Percentiles rank a stretch among this genome's conserved stretches.
Conservation (phyloP, 2,329 filamentous ascomycete species). For the Botrytis hyacinthi region DNA sequence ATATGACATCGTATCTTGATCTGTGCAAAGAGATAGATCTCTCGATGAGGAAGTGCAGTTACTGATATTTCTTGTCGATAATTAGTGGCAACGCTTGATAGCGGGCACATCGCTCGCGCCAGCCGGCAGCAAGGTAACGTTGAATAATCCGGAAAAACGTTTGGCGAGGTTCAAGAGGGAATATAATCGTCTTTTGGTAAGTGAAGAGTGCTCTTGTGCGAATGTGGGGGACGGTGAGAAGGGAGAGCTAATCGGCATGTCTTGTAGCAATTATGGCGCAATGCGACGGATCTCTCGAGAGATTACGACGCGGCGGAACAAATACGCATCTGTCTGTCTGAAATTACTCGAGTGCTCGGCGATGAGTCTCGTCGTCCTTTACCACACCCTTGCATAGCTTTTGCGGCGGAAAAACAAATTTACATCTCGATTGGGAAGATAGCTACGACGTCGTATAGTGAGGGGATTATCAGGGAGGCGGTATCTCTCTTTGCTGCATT, state of each 20-base stretch:
- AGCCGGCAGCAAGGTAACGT: slow-evolving; percentile 56
- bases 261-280: slow-evolving; percentile 57
- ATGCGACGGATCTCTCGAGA: slow-evolving; percentile 56
- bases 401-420: slow-evolving; percentile 80
- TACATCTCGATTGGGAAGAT: slow-evolving; percentile 90
- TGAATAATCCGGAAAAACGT: slow-evolving; percentile 61
- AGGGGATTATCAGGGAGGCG: slow-evolving; percentile 80
- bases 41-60: neutral
- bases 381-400: slow-evolving; percentile 88
- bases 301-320: slow-evolving; percentile 62
- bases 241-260: neutral
- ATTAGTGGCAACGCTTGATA: slow-evolving; percentile 65
- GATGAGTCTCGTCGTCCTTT: slow-evolving; percentile 86
- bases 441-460: slow-evolving; percentile 78
- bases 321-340: slow-evolving; percentile 61
- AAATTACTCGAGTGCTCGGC: slow-evolving; percentile 69
- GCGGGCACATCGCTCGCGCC: slow-evolving; percentile 57
- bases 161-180: slow-evolving; percentile 66
- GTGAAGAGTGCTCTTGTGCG: slow-evolving; percentile 24
- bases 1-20: neutral
- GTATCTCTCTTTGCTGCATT: slow-evolving; percentile 86
- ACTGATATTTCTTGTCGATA: slow-evolving; percentile 23
- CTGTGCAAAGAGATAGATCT: neutral
- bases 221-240: neutral
- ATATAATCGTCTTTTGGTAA: slow-evolving; percentile 60